Base-by-base conservation (phyloP, 352 stramenopile genomes). In the Pythium graminicola region DNA sequence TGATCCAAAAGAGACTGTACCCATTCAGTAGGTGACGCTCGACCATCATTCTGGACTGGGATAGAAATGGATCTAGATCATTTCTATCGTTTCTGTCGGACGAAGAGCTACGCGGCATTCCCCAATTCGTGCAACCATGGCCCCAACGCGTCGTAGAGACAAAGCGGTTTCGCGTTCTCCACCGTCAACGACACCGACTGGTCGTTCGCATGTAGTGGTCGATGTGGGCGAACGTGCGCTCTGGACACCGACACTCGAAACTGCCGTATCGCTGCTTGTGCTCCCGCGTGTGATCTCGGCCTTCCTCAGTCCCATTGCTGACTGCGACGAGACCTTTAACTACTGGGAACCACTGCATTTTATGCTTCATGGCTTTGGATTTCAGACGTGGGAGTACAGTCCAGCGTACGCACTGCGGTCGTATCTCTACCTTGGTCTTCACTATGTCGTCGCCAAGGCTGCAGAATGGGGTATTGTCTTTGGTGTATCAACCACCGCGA, bases 311-410 rank as follows among this genome's bases (percentile, higher is more conserved):
- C 79, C 82, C 32, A 89, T 99, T 52, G 86, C 85, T 23, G 97
- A 99, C 80, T 99, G 96, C 59, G 97, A 99, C 69, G 97, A 99
- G 76, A 96, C 93, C 1, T 99, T 95, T 69, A 99, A 99, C 79
- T 99, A 99, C 73, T 99, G 96, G 96, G 97, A 99, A 73, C 96
- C 95, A 24, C 76, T 99, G n/a, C 95, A 99, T 70, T 98, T 93
- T 51, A 41, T 98, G 38, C 64, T 98, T n/a, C 96, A 97, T 69
- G 79, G 81, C 51, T 89, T 89, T 46, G 86, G 86, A 20, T 84
- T 94, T 56, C 86, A 96, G 67, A 95, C 86, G 19, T 96, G 86
- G 86, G 86, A 96, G 65, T 93, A 93, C 57, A 84, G 87, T 16
- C 91, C 95, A 35, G 57, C 85, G 61, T 99, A 95, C 69, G 95